phyloP scores from a whole-genome alignment of 106 monocot genomes.

The Narthecium ossifragum region DNA sequence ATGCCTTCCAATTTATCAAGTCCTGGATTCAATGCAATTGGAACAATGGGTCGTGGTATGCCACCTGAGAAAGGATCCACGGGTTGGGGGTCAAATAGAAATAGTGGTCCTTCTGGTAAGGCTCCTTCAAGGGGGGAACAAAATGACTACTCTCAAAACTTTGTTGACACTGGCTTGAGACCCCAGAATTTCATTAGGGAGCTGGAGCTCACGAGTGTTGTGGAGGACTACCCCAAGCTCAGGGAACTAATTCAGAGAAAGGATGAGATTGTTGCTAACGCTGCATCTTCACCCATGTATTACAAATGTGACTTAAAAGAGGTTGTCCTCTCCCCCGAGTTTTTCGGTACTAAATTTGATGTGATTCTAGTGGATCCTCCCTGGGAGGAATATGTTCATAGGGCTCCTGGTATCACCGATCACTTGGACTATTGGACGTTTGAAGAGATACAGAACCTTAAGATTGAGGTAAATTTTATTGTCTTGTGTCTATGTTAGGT shows the following conservation, averaged over 20 bases:
- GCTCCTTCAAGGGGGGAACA: conserved; percentile 98
- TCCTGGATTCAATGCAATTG: conserved; percentile 44
- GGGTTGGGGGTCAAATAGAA: conserved; percentile 54
- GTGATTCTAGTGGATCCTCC: conserved; percentile 99
- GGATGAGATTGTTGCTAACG: conserved; percentile 90
- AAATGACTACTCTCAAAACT: conserved; percentile 98
- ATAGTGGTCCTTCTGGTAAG: conserved; percentile 58
- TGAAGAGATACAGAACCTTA: conserved; percentile 92
- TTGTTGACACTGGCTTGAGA: conserved; percentile 95
- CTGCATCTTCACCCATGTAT: conserved; percentile 83
- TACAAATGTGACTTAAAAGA: conserved; percentile 83
- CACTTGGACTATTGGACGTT: conserved; percentile 89
- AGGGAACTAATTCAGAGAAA: conserved; percentile 99
- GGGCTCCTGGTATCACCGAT: conserved; percentile 93
- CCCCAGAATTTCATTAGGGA: conserved; percentile 98
- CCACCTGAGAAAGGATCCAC: conserved; percentile 58
- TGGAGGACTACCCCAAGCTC: conserved; percentile 96
- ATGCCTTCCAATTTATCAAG: conserved; percentile 31
- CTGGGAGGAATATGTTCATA: conserved; percentile 99
- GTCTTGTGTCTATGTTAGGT: background rate
- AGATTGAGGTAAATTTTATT: conserved; percentile 93
- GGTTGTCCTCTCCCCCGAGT: conserved; percentile 63
- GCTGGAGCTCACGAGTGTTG: conserved; percentile 88
- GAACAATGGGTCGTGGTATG: conserved; percentile 45
- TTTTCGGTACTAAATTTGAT: conserved; percentile 97